Percentiles rank a stretch among this genome's conserved stretches.
Conservation (phyloP, 148 eudicot species). For the Vaccinium darrowii region DNA sequence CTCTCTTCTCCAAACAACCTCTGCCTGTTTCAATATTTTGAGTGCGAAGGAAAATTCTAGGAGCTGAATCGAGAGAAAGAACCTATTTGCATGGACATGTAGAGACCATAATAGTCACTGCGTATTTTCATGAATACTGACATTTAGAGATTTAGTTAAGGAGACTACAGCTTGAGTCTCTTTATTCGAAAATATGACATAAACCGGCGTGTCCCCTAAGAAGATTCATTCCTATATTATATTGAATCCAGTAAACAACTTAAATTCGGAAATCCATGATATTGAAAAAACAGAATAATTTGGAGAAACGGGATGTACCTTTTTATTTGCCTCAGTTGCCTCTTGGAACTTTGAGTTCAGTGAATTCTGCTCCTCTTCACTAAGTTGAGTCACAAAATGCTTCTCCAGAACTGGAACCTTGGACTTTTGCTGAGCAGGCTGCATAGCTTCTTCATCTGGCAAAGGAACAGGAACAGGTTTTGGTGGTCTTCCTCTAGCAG, state of each 20-base stretch:
- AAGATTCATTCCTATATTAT: neutral
- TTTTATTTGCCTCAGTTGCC: conserved; percentile 86
- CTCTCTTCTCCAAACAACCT: neutral
- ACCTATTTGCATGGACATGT: neutral
- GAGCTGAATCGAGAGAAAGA: neutral
- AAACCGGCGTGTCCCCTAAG: neutral
- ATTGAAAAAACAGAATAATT: neutral
- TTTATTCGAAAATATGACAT: neutral
- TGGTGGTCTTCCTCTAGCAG: conserved; percentile 63
- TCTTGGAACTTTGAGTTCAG: conserved; percentile 82
- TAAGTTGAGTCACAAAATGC: conserved; percentile 84
- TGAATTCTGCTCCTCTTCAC: conserved; percentile 85
- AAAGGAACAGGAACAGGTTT: conserved; percentile 54
- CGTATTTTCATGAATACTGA: neutral
- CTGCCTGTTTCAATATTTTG: neutral
- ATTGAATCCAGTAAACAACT: neutral
- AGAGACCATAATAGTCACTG: neutral
- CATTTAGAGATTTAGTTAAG: neutral
- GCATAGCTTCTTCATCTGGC: conserved; percentile 59
- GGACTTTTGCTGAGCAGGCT: conserved; percentile 65
- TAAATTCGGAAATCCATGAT: neutral
- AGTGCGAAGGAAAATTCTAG: neutral
- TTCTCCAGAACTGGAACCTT: conserved; percentile 90
- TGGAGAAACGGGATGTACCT: conserved; percentile 24
- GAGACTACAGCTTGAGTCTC: neutral